Base-by-base conservation (phyloP, 2,329 filamentous ascomycete species). In the Raffaelea ambrosiae region DNA sequence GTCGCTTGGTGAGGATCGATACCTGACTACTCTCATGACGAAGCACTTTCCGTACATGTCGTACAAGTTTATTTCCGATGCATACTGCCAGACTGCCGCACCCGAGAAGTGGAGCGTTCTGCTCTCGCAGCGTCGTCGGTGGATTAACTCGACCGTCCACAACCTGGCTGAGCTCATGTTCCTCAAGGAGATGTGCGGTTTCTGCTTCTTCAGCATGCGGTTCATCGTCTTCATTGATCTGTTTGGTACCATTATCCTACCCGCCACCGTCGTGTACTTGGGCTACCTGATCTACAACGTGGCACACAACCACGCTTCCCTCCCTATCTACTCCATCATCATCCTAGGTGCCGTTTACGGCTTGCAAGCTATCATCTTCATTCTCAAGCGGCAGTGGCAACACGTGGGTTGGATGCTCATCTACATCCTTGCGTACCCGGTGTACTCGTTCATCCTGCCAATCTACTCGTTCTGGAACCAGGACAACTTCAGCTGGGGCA, bases 401-500 rank as follows among this genome's bases (percentile, higher is more conserved):
- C 91, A 97, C 62, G 80, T 98, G 52, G 93, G 93, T 57, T 98
- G 93, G 93, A 97, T 98, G 90, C 84, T 98, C 55, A 97, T 98
- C 62, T 98, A 98, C 69, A 77, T 98, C 53, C 58, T 94, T n/a
- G 93, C 93, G 3, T 96, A 86, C 72, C 93, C 93, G 0, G 86
- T 98, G 57, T 96, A 91, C 72, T 93, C 85, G 4, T 87, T 98
- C 59, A 63, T 94, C 53, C 77, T 98, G 13, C 93, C 93, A 1
- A 71, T 98, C 54, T 98, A 97, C 72, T 95, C 91, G 0, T 98
- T 98, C 83, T 98, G 93, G 93, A 95, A 96, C 68, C 90, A 96
- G 66, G 93, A 98, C 67, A 91, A 98, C 69, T 98, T 98, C 75
- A 84, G 84, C 2, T 98, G 93, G 93, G 93, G 93, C 76, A 97